Evolutionary conservation across 2,329 filamentous ascomycete genomes (phyloP).

Genomic region (Apiospora saccharicola): DNA sequence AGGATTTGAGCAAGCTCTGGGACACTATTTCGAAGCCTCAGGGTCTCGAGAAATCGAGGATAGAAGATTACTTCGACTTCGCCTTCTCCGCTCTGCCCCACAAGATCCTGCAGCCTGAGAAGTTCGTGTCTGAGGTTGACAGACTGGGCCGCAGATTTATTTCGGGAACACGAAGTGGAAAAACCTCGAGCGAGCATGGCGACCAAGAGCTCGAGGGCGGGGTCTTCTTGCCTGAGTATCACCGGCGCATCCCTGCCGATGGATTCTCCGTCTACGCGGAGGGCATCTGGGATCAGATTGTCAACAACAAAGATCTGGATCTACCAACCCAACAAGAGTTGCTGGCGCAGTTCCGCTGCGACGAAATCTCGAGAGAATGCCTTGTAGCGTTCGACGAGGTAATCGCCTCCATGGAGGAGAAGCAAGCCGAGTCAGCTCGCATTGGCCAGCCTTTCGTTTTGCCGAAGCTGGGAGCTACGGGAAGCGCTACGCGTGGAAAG

Average conservation of each 20-base stretch:
- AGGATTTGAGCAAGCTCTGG: conserved; percentile 94
- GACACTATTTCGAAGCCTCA: conserved; percentile 88
- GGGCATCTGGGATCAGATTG: conserved; percentile 97
- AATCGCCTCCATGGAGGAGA: conserved; percentile 85
- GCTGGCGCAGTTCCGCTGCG: conserved; percentile 94
- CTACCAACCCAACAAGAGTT: conserved; percentile 96
- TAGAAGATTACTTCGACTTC: conserved; percentile 99
- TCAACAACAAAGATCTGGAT: conserved; percentile 98
- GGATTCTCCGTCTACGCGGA: conserved; percentile 95
- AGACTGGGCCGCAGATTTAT: conserved; percentile 84
- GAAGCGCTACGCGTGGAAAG: conserved; percentile 74
- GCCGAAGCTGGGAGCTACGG: conserved; percentile 74
- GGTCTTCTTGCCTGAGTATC: conserved; percentile 92
- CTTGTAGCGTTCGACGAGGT: conserved; percentile 81
- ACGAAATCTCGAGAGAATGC: conserved; percentile 93
- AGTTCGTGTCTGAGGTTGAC: conserved; percentile 82
- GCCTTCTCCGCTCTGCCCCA: conserved; percentile 95
- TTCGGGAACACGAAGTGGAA: conserved; percentile 77
- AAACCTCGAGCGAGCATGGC: conserved; percentile 63
- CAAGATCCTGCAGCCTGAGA: conserved; percentile 94
- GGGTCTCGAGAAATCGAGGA: conserved; percentile 85
- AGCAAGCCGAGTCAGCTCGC: conserved; percentile 77
- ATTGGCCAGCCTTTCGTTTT: conserved; percentile 79
- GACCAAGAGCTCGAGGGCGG: conserved; percentile 80
- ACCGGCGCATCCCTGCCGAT: conserved; percentile 93